Evolutionary conservation across 805 yeast species (phyloP).

Genomic region (Candida manassasensis): DNA sequence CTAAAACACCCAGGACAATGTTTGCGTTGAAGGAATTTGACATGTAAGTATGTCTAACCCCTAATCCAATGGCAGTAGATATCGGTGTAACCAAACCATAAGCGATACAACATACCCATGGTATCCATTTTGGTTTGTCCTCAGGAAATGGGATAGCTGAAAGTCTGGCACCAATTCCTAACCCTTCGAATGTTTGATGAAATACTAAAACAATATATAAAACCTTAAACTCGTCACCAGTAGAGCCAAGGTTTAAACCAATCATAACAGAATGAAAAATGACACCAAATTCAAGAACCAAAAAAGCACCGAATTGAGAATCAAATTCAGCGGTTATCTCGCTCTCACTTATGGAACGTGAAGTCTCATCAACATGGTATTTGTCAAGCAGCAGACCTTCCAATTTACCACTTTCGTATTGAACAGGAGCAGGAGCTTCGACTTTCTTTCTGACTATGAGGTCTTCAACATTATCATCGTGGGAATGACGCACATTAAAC

Average conservation of each 20-base stretch:
- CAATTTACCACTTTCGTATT: no score
- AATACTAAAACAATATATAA: constrained; percentile 27
- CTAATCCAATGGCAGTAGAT: constrained; percentile 31
- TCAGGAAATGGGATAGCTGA: constrained; percentile 10
- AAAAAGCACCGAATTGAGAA: no score
- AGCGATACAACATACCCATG: no score
- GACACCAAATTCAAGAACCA: constrained; percentile 31
- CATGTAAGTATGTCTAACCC: constrained; percentile 20
- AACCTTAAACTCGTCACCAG: constrained; percentile 25
- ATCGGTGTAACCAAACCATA: constrained; percentile 24
- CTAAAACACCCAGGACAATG: constrained; percentile 30
- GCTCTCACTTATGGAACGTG: no score
- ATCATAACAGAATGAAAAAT: constrained; percentile 27
- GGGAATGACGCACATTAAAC: no score
- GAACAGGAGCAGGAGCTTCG: no score
- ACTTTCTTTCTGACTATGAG: no score
- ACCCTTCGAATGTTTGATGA: constrained; percentile 30
- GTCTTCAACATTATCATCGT: no score
- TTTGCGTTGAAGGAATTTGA: constrained; percentile 25
- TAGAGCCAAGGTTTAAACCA: constrained; percentile 26
- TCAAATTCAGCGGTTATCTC: constrained; percentile 11
- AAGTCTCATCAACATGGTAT: no score
- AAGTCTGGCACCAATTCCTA: constrained; percentile 26
- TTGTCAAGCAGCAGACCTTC: background rate
- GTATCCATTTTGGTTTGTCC: constrained; percentile 9